Percentiles rank a stretch among this genome's conserved stretches.
Conservation (phyloP, 768 basidiomycete genomes). For the Infundibulicybe gibba region DNA sequence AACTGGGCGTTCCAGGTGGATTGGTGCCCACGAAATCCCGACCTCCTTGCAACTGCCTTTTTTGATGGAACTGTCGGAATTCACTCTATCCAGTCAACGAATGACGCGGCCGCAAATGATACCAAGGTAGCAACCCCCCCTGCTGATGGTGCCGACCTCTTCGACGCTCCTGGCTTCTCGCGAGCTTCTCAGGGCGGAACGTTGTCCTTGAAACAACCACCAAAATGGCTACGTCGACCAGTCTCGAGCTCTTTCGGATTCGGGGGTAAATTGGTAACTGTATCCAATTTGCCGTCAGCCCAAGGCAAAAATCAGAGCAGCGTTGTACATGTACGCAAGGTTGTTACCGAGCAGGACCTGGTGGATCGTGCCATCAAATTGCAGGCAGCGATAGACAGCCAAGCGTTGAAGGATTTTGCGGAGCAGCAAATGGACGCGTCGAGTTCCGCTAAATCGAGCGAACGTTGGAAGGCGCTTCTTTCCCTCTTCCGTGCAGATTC, state of each 20-base stretch:
- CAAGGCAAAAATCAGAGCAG: conserved; percentile 83
- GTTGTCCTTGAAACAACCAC: conserved; percentile 89
- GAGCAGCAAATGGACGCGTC: conserved; percentile 43
- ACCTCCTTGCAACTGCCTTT: conserved; percentile 88
- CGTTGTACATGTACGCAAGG: conserved; percentile 72
- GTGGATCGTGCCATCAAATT: conserved; percentile 72
- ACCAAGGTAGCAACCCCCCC: conserved; percentile 39
- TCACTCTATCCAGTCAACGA: conserved; percentile 92
- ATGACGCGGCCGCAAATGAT: conserved; percentile 34
- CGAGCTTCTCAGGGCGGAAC: conserved; percentile 48
- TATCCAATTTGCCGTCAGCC: conserved; percentile 69
- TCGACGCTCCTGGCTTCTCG: conserved; percentile 60
- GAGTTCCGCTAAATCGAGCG: conserved; percentile 29
- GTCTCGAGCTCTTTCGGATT: conserved; percentile 84
- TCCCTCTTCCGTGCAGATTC: conserved; percentile 89
- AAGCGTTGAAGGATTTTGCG: conserved; percentile 64
- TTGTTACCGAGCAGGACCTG: conserved; percentile 73
- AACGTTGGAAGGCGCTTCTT: conserved; percentile 84
- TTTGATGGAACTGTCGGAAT: conserved; percentile 94
- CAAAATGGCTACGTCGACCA: conserved; percentile 92
- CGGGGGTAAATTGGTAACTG: conserved; percentile 80
- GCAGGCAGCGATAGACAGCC: conserved; percentile 55
- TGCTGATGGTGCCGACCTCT: conserved; percentile 70
- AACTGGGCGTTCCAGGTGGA: conserved; percentile 99
- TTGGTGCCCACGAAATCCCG: conserved; percentile 89